Conservation (phyloP, 768 basidiomycete species). For the Thelephora aurantiotincta region DNA sequence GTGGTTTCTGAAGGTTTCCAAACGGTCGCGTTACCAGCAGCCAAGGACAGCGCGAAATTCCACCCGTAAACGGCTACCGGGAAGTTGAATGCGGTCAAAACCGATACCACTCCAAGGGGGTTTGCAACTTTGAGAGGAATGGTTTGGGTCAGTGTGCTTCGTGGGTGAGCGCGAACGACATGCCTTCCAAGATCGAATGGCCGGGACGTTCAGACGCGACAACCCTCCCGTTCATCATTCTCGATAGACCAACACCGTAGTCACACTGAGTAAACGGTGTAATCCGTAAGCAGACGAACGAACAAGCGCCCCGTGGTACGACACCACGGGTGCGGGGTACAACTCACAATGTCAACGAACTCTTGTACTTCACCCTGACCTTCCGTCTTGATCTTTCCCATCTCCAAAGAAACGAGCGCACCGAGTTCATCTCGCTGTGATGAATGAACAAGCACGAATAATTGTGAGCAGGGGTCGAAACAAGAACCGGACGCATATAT, state of each 20-base stretch:
- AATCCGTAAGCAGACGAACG: background rate
- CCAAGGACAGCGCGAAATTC: slow-evolving; percentile 81
- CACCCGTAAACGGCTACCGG: slow-evolving; percentile 90
- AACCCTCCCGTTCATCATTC: slow-evolving; percentile 88
- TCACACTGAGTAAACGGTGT: slow-evolving; percentile 47
- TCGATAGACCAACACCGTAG: slow-evolving; percentile 83
- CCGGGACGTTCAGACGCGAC: slow-evolving; percentile 83
- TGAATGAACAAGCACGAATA: background rate
- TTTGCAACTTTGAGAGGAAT: slow-evolving; percentile 67
- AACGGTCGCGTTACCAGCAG: slow-evolving; percentile 83
- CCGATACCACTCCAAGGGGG: slow-evolving; percentile 58
- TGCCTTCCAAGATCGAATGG: slow-evolving; percentile 83
- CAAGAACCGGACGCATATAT: background rate
- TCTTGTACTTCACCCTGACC: slow-evolving; percentile 92
- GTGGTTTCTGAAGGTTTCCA: slow-evolving; percentile 95
- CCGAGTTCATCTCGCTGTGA: slow-evolving; percentile 63
- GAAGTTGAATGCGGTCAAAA: slow-evolving; percentile 93
- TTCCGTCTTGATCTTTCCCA: slow-evolving; percentile 86
- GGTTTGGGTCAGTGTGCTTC: background rate
- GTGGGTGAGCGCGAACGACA: background rate
- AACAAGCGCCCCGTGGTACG: background rate
- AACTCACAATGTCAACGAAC: slow-evolving; percentile 82
- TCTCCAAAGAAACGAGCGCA: slow-evolving; percentile 72
- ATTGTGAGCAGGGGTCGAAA: background rate
- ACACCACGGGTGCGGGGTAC: background rate